Evolutionary conservation across 495 filamentous ascomycete species (phyloP).

Genomic region (Trichoderma erinaceum): DNA sequence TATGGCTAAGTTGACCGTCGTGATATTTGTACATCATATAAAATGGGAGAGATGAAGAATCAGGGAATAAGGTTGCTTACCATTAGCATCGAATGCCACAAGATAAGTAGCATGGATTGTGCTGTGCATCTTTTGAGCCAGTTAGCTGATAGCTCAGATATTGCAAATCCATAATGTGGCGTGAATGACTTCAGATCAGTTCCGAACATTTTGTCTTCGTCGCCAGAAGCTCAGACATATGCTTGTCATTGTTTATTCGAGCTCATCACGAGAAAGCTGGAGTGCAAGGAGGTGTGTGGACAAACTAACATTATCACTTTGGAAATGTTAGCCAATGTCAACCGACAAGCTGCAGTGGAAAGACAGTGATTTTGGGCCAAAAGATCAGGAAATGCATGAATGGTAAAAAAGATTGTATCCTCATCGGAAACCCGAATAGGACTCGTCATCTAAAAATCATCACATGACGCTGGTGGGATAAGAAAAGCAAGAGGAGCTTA

Average conservation of each 20-base stretch:
- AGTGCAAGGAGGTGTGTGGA: constrained; percentile 13
- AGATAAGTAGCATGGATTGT: not conserved
- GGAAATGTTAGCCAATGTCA: constrained; percentile 16
- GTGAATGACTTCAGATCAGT: constrained; percentile 23
- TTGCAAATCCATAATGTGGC: not conserved
- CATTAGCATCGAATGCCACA: not conserved
- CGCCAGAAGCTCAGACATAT: constrained; percentile 70
- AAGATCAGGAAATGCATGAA: constrained; percentile 68
- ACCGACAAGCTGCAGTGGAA: constrained; percentile 15
- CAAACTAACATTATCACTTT: constrained; percentile 14
- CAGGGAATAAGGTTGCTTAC: not conserved
- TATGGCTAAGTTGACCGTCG: constrained; percentile 17
- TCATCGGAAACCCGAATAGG: constrained; percentile 77
- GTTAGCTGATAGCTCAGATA: not conserved
- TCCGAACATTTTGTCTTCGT: constrained; percentile 17
- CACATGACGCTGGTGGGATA: constrained; percentile 47
- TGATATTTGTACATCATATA: constrained; percentile 18
- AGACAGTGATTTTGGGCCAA: constrained; percentile 14
- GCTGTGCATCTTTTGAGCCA: not conserved
- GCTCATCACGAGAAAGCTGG: constrained; percentile 51
- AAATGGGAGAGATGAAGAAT: not conserved
- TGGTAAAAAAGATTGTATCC: constrained; percentile 66
- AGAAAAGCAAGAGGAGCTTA: constrained; percentile 19
- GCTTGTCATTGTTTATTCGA: constrained; percentile 66
- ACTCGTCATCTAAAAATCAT: constrained; percentile 78